These are phyloP conservation scores for Penicillium subrubescens DNA, from an alignment of 495 filamentous ascomycete species.

Conservation along the genomic window DNA sequence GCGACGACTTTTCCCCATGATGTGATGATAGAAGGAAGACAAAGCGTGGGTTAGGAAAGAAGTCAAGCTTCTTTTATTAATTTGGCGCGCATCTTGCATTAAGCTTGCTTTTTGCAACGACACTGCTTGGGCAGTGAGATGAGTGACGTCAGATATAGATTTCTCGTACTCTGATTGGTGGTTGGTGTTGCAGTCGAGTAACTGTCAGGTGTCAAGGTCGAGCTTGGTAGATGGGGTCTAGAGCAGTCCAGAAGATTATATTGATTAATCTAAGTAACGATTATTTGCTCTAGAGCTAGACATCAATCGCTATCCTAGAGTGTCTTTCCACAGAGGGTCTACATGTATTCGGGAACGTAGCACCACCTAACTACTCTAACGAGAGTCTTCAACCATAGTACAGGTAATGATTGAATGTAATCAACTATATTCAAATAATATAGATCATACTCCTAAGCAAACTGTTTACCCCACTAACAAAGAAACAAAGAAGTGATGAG, in stretches of 20 bases:
- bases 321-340: no score
- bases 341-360: no score
- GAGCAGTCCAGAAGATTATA: neutral
- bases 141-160: slow-evolving; percentile 24
- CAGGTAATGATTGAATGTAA: no score
- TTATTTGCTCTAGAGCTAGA: no score
- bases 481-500: neutral
- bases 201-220: no score
- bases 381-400: no score
- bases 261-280: no score
- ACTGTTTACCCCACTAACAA: neutral
- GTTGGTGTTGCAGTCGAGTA: neutral
- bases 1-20: slow-evolving; percentile 34
- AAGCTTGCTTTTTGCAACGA: slow-evolving; percentile 9
- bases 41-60: neutral
- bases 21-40: neutral
- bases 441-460: neutral
- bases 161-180: neutral
- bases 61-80: neutral
- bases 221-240: neutral
- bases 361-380: no score
- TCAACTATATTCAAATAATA: neutral
- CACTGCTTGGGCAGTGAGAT: neutral
- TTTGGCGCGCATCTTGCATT: neutral
- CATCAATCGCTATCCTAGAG: no score